Evolutionary conservation across 306 rosid genomes (phyloP).

Genomic region (Echinosophora koreensis): DNA sequence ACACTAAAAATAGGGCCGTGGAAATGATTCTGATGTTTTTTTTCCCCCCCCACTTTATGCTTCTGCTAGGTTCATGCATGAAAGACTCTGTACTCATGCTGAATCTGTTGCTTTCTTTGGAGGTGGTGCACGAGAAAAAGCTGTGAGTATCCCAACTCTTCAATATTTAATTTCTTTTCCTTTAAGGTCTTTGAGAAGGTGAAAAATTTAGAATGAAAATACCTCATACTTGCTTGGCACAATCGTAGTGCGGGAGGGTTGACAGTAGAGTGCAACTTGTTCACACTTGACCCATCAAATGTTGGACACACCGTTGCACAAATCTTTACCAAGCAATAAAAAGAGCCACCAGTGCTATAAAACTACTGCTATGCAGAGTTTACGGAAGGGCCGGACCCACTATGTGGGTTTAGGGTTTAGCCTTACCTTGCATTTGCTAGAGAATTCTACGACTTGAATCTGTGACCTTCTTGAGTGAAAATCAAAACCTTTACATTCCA

Average conservation of each 20-base stretch:
- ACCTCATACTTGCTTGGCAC: constrained; percentile 11
- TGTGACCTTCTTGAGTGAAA: background rate
- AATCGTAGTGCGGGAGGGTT: constrained; percentile 21
- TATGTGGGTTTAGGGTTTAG: no score
- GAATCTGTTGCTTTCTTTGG: constrained; percentile 99
- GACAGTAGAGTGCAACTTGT: background rate
- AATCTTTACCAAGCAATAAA: constrained; percentile 1
- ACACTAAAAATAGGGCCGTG: constrained; percentile 37
- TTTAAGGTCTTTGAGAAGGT: constrained; percentile 17
- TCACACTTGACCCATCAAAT: constrained; percentile 20
- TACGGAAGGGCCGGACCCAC: no score
- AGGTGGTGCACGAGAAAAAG: constrained; percentile 97
- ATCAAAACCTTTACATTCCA: constrained; percentile 9
- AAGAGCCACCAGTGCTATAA: no score
- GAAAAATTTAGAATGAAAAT: constrained; percentile 41
- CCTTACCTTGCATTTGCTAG: no score
- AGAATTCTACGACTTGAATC: no score
- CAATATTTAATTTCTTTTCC: constrained; percentile 22
- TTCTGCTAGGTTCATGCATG: constrained; percentile 95
- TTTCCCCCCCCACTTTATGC: background rate
- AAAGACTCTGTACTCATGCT: constrained; percentile 95
- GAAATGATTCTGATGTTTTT: constrained; percentile 42
- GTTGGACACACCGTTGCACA: constrained; percentile 2
- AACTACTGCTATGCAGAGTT: no score
- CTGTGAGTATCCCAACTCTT: constrained; percentile 66